Percentiles rank a stretch among this genome's conserved stretches.
These are phyloP conservation scores for Podospora comata DNA, from an alignment of 495 filamentous ascomycete genomes.

Conservation along the genomic window DNA sequence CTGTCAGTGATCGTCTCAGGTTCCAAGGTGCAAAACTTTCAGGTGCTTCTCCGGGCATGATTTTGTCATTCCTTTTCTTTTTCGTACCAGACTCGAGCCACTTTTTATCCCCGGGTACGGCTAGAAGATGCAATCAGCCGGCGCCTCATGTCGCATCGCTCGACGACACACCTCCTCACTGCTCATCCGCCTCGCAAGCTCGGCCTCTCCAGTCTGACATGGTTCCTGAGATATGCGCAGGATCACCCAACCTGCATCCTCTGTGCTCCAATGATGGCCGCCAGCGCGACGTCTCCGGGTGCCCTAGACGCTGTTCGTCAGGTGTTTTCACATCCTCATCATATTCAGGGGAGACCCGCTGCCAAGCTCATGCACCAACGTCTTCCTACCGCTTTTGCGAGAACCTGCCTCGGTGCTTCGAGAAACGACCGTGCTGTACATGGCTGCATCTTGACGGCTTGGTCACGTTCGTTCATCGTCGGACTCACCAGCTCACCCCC, in stretches of 20 bases:
- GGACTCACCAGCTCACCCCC: neutral
- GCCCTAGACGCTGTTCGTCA: neutral
- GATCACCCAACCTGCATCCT: neutral
- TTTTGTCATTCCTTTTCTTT: neutral
- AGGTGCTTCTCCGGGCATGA: neutral
- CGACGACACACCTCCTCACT: neutral
- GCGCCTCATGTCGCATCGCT: neutral
- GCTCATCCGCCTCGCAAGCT: slow-evolving; percentile 8
- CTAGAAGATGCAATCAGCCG: slow-evolving; percentile 12
- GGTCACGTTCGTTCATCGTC: neutral
- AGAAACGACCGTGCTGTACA: neutral
- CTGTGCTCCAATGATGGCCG: neutral
- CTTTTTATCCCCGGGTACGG: slow-evolving; percentile 13
- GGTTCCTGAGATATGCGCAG: neutral
- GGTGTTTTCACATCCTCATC: neutral
- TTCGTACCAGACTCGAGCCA: neutral
- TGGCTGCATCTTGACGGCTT: neutral
- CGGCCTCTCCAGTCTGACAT: neutral
- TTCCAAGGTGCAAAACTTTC: neutral
- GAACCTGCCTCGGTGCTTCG: neutral
- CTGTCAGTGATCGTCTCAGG: neutral
- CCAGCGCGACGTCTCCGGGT: neutral
- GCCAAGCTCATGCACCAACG: neutral
- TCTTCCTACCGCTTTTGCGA: neutral
- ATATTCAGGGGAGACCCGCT: neutral